phyloP scores from a whole-genome alignment of 2,329 filamentous ascomycete species.

The Aspergillus tanneri region DNA sequence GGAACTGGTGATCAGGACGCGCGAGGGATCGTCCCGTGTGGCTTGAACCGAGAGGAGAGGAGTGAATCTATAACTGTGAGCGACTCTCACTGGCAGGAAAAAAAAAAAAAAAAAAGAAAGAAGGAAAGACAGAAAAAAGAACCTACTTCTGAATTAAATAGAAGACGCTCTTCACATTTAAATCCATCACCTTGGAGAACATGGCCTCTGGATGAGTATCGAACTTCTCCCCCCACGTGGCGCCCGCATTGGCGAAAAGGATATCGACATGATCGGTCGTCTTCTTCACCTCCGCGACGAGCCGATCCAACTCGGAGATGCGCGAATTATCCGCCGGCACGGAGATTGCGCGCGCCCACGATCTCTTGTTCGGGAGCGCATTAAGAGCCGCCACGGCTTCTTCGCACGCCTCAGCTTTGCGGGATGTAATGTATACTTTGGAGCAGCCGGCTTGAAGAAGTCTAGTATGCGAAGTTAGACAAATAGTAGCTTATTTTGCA shows the following conservation, averaged over 20 bases:
- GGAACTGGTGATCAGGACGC: conserved; percentile 81
- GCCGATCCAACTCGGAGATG: conserved; percentile 66
- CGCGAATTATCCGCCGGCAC: conserved; percentile 78
- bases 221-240: conserved; percentile 83
- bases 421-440: conserved; percentile 91
- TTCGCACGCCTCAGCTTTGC: conserved; percentile 80
- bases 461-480: conserved; percentile 48
- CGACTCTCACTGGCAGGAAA: no score
- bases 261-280: conserved; percentile 84
- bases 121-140: no score
- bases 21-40: conserved; percentile 64
- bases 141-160: conserved; percentile 66
- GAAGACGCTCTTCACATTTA: conserved; percentile 88
- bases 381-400: conserved; percentile 76
- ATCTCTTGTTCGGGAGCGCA: conserved; percentile 70
- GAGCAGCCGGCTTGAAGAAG: conserved; percentile 85
- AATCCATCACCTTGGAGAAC: conserved; percentile 85
- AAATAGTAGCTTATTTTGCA: no score
- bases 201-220: conserved; percentile 78
- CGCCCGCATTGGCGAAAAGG: conserved; percentile 87
- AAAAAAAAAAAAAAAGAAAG: not conserved
- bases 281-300: conserved; percentile 70
- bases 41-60: conserved; percentile 65
- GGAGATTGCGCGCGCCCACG: conserved; percentile 70
- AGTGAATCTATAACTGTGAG: conserved; percentile 66